Evolutionary conservation across 2,329 filamentous ascomycete genomes (phyloP), one percentile per base, ranked within the genome.

Genomic region (Penicillium italicum): DNA sequence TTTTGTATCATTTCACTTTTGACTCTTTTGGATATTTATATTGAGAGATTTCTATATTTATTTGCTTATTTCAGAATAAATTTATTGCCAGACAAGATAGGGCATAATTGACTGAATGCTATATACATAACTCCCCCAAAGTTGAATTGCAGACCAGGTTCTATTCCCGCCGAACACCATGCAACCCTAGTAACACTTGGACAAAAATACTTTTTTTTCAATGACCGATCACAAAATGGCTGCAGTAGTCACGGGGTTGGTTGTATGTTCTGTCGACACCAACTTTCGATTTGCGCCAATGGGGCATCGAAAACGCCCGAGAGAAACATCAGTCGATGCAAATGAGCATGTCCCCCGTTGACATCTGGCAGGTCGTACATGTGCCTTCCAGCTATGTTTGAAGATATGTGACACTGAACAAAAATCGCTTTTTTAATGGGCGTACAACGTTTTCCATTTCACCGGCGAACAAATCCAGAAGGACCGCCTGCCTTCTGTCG

Each of bases 381-480:
- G 22, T 22, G 18, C 34, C 28, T 38, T 44, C 41, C 33, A 38
- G 26, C 24, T 36, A 36, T 40, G 11, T 14, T 45, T 51, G 31
- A 26, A 40, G 26, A 45, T 55, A 20, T 53, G 28, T 38, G 43
- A 41, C 16, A 33, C n/a, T 51, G 20, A 36, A 40, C 16, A 51
- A 45, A 40, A 26, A 22, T 31, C 12, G 40, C 40, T 36, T 55
- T 40, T 30, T 28, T 28, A 37, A 34, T 33, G 34, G n/a, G 53
- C 22, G 46, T 42, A 38, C 12, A 46, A 31, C 4, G 36, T 31
- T 36, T 16, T 55, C 55, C 22, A 24, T 24, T 51, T 65, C 60
- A 70, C 51, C 66, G 69, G 50, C 73, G 73, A 37, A 75, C 66
- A 60, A 77, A 76, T 10, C 72, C 64, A 20, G 69, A 71, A 9